Evolutionary conservation across 805 yeast genomes (phyloP), one percentile per base, ranked within the genome.

Genomic region (Saccharomycopsis capsularis): DNA sequence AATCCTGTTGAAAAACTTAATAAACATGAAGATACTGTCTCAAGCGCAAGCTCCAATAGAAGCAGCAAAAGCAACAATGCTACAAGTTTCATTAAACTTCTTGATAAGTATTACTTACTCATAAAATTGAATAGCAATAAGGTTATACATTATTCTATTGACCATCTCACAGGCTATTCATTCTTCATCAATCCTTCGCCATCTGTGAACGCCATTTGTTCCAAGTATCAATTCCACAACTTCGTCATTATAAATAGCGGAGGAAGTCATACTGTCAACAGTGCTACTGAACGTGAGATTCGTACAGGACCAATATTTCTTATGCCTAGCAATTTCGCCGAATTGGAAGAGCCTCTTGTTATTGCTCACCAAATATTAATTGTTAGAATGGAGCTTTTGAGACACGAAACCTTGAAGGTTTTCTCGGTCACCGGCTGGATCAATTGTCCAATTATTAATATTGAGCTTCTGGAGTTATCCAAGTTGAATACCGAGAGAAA

Each of bases 171-270:
- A 9, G 56, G 56, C 11, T 37, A 24, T 32, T 38, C 25, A 11
- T 53, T 53, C 35, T 50, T 50, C 18, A 40, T 46, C 16, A 50
- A 50, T 41, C 56, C 56, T 7, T 44, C 50, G n/a, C 53, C 56
- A n/a, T 53, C 53, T n/a, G 40, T 53, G n/a, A 50, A 41, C 29
- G 41, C 50, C 11, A 47, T 53, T 22, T 42, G 46, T 36, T 39
- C 46, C 24, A 50, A 53, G 35, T 53, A 50, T 23, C 37, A 40
- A 36, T 53, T 53, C 29, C 40, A 44, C 21, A 50, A 53, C 39
- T 53, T 48, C 23, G 44, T 52, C 24, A 25, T 34, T 11, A 38
- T 46, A 6, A 39, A 24, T 23, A 43, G 29, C n/a, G 32, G 36
- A 23, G 43, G 22, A 1, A 25, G 9, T 29, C 23, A 29, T n/a